phyloP scores from a whole-genome alignment of 306 rosid species.

The Vicia faba region DNA sequence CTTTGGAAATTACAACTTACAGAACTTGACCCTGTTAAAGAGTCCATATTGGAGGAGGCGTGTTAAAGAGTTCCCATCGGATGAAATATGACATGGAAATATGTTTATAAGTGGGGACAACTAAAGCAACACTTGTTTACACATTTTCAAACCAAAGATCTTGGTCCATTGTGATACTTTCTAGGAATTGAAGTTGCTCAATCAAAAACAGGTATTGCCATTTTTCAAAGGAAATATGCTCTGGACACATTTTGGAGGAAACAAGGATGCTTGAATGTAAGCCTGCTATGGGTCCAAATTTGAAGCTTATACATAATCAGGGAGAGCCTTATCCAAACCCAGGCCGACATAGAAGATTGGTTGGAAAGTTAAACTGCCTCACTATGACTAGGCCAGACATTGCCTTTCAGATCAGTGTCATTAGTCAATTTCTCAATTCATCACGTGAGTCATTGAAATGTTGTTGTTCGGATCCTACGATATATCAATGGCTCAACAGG shows the following conservation, averaged over 20 bases:
- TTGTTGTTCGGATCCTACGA: background rate
- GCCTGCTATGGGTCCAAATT: background rate
- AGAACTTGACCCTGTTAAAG: background rate
- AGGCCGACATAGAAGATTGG: background rate
- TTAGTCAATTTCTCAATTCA: background rate
- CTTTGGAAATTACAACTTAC: conserved; percentile 10
- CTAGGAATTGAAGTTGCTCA: background rate
- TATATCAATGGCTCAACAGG: too few relatives aligned
- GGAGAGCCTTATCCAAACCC: background rate
- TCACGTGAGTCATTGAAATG: background rate
- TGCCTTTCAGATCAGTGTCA: background rate
- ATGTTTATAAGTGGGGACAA: too few relatives aligned
- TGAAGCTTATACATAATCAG: background rate
- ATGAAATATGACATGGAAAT: too few relatives aligned
- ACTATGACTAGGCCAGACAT: background rate
- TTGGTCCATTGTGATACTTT: background rate
- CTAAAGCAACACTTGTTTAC: too few relatives aligned
- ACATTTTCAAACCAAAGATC: too few relatives aligned
- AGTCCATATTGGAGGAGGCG: too few relatives aligned
- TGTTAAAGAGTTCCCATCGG: too few relatives aligned
- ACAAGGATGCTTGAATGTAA: background rate
- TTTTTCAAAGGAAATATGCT: background rate
- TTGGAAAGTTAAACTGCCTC: background rate
- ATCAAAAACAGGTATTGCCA: background rate
- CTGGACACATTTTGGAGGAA: background rate